A percentile compares a stretch with the other conserved stretches of the same genome.
Conservation (phyloP, 106 monocot genomes). For the Dendrobium chrysotoxum region DNA sequence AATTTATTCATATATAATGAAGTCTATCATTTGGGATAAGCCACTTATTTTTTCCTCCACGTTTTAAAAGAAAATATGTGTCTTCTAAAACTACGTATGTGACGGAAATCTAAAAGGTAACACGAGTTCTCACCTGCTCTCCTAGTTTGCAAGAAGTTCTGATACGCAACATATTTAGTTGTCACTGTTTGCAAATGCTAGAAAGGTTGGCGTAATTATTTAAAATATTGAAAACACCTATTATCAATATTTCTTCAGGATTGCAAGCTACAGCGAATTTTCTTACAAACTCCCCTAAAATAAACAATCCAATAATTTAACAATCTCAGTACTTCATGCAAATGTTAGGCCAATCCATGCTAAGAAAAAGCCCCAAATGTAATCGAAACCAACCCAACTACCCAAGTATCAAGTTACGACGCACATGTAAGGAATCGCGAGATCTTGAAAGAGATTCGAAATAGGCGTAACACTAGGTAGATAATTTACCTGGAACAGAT, state of each 20-base stretch:
- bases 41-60: background rate
- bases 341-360: background rate
- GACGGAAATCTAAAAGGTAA: background rate
- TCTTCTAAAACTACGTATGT: background rate
- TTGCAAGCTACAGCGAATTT: background rate
- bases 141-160: background rate
- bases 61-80: background rate
- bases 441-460: background rate
- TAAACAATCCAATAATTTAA: background rate
- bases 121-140: background rate
- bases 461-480: background rate
- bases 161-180: background rate
- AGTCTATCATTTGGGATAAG: background rate
- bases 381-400: background rate
- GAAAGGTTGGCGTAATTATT: background rate
- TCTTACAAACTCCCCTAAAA: background rate
- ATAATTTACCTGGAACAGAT: slow-evolving; percentile 22
- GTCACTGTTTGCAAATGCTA: background rate
- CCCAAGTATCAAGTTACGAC: background rate
- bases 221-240: background rate
- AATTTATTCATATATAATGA: background rate
- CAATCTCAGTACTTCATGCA: background rate
- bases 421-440: background rate
- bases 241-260: background rate
- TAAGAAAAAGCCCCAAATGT: background rate